These are phyloP conservation scores for Nicotiana obtusifolia DNA, from an alignment of 257 asterid species.

Conservation along the genomic window DNA sequence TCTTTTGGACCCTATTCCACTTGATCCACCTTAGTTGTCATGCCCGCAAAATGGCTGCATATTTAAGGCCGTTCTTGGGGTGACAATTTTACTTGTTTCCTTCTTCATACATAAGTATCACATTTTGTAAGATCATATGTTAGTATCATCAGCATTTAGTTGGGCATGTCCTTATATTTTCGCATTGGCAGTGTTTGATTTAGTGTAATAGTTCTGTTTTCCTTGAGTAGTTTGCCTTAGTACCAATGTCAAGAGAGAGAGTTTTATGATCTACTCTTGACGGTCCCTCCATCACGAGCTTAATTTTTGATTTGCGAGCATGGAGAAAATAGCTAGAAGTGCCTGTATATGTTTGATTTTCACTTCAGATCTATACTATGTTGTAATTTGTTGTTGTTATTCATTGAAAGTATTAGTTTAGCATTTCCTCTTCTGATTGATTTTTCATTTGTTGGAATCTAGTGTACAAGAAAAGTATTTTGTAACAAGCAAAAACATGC, in stretches of 20 bases:
- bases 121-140: not conserved
- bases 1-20: not conserved
- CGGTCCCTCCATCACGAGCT: slow-evolving; percentile 27
- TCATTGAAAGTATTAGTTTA: not conserved
- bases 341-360: not conserved
- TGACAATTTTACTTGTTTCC: slow-evolving; percentile 2
- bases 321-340: slow-evolving; percentile 14
- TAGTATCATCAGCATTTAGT: not conserved
- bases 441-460: not conserved
- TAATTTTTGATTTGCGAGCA: slow-evolving; percentile 28
- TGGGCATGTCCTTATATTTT: not conserved
- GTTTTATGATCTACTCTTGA: slow-evolving; percentile 51
- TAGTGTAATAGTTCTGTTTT: not conserved
- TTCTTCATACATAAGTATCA: not conserved
- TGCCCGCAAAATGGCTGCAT: slow-evolving; percentile 28
- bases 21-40: not conserved
- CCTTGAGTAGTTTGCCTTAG: not conserved
- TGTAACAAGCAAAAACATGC: not conserved
- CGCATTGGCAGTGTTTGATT: not conserved
- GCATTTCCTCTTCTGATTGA: not conserved
- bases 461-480: not conserved
- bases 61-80: slow-evolving; percentile 26
- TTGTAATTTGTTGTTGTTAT: not conserved
- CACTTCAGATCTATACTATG: not conserved
- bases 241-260: slow-evolving; percentile 33